Evolutionary conservation across 2,329 filamentous ascomycete species (phyloP).

Genomic region (Ambrosiella xylebori): DNA sequence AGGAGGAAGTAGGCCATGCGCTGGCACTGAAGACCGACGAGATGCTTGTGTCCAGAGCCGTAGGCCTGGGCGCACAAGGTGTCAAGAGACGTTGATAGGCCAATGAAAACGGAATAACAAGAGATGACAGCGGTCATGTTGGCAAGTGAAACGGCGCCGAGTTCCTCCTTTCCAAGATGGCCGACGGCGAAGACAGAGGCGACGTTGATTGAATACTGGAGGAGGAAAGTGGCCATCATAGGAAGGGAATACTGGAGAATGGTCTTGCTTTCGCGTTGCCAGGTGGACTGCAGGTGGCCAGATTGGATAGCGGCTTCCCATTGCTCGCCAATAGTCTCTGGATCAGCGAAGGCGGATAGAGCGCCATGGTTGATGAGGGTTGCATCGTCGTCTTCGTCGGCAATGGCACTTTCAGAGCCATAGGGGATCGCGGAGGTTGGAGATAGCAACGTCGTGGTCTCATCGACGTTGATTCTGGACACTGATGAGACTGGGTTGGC

Average conservation of each 20-base stretch:
- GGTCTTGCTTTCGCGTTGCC: slow-evolving; percentile 76
- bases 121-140: slow-evolving; percentile 70
- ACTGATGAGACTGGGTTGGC: slow-evolving; percentile 5
- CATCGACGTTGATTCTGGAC: slow-evolving; percentile 2
- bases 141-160: slow-evolving; percentile 29
- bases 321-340: slow-evolving; percentile 45
- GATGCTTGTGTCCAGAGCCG: slow-evolving; percentile 72
- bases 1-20: slow-evolving; percentile 67
- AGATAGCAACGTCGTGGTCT: slow-evolving; percentile 4
- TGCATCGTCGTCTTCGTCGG: slow-evolving; percentile 14
- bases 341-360: slow-evolving; percentile 26
- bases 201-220: slow-evolving; percentile 75
- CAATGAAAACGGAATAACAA: slow-evolving; percentile 61
- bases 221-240: slow-evolving; percentile 54
- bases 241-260: slow-evolving; percentile 54
- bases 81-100: slow-evolving; percentile 78
- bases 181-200: slow-evolving; percentile 66
- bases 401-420: slow-evolving; percentile 17
- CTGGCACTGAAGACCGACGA: slow-evolving; percentile 71
- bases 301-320: slow-evolving; percentile 75
- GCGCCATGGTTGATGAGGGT: slow-evolving; percentile 19
- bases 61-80: slow-evolving; percentile 90
- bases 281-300: slow-evolving; percentile 73
- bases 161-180: slow-evolving; percentile 48
- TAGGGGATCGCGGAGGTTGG: background rate